Evolutionary conservation across 441 rosid genomes (phyloP).

Genomic region (Adansonia madagascariensis): DNA sequence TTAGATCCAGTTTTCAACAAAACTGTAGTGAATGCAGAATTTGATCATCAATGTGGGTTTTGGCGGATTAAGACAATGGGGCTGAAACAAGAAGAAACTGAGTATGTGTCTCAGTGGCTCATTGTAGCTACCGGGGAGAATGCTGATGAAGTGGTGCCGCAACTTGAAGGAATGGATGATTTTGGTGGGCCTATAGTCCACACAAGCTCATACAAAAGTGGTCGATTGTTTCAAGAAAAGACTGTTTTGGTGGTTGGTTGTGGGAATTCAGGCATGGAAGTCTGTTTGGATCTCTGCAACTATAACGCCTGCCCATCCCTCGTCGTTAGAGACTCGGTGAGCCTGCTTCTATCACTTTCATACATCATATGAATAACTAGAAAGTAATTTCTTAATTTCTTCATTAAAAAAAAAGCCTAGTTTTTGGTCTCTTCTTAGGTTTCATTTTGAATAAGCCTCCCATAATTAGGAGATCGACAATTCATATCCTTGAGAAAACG

Average conservation of each 20-base stretch:
- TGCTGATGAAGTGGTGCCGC: conserved; percentile 67
- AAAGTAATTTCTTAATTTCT: neutral
- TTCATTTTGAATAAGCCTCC: neutral
- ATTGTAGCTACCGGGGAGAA: conserved; percentile 82
- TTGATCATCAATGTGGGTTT: conserved; percentile 43
- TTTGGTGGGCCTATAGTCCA: conserved; percentile 61
- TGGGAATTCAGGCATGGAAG: conserved; percentile 94
- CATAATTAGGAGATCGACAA: neutral
- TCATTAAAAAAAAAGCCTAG: neutral
- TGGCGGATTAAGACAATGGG: conserved; percentile 63
- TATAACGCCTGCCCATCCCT: conserved; percentile 62
- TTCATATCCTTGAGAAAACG: neutral
- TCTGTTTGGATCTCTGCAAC: conserved; percentile 81
- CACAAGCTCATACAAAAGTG: conserved; percentile 62
- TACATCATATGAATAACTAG: neutral
- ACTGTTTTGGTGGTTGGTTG: conserved; percentile 81
- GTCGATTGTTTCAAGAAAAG: conserved; percentile 49
- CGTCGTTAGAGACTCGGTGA: conserved; percentile 78
- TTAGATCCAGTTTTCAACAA: conserved; percentile 54
- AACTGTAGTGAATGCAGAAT: conserved; percentile 61
- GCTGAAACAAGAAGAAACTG: conserved; percentile 40
- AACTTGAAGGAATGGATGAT: conserved; percentile 52
- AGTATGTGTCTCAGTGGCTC: conserved; percentile 62
- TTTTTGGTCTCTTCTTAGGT: neutral
- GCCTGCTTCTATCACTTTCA: conserved; percentile 17